Percentiles rank a stretch among this genome's conserved stretches.
phyloP scores from a whole-genome alignment of 441 rosid species.

The Jatropha multifida region DNA sequence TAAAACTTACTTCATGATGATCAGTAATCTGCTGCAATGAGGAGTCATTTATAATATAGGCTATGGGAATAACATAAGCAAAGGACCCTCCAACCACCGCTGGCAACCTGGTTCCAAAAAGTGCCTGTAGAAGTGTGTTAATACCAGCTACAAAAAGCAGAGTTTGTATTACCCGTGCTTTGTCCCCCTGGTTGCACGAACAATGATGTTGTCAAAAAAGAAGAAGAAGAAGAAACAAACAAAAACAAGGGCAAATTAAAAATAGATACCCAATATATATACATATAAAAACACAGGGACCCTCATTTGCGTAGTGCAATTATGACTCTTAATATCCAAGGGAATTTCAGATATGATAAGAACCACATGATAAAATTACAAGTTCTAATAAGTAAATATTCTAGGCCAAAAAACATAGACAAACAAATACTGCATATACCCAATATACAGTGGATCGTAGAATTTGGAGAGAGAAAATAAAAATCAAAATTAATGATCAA shows the following conservation, averaged over 20 bases:
- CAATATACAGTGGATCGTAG: neutral
- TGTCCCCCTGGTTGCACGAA: conserved; percentile 63
- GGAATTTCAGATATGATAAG: neutral
- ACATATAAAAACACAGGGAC: too few species aligned
- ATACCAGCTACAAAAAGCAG: conserved; percentile 87
- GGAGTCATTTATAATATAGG: conserved; percentile 84
- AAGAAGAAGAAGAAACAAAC: neutral
- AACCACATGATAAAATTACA: neutral
- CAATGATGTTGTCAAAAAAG: conserved; percentile 4
- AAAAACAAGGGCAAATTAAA: neutral
- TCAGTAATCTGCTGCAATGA: conserved; percentile 69
- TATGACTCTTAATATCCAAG: neutral
- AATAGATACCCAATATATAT: too few species aligned
- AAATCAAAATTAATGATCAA: neutral
- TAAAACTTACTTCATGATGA: conserved; percentile 59
- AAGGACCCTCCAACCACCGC: conserved; percentile 95
- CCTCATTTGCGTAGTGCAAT: too few species aligned
- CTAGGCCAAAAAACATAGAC: neutral
- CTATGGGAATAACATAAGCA: conserved; percentile 89
- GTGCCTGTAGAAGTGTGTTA: conserved; percentile 88
- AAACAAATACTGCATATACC: neutral
- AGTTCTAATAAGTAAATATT: neutral
- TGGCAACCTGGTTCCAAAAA: conserved; percentile 93
- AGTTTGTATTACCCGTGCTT: conserved; percentile 93
- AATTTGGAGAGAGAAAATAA: neutral